Conservation (phyloP, 495 filamentous ascomycete genomes). For the Daldinia concentrica region DNA sequence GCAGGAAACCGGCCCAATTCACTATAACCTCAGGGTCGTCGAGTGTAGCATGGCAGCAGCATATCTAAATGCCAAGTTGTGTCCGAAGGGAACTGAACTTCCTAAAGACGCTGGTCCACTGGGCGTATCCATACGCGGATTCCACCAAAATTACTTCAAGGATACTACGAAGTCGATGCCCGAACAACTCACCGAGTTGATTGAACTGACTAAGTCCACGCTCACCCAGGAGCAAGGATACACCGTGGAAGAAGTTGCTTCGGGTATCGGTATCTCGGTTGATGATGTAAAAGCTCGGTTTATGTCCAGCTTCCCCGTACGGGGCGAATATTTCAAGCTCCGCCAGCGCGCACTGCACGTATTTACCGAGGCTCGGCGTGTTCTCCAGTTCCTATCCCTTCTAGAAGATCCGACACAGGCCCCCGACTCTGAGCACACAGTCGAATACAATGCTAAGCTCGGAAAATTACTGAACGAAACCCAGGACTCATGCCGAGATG, state of each 20-base stretch:
- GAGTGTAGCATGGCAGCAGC: slow-evolving; percentile 92
- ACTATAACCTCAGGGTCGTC: slow-evolving; percentile 96
- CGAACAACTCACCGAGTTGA: slow-evolving; percentile 73
- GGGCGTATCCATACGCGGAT: slow-evolving; percentile 82
- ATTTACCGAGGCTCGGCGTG: slow-evolving; percentile 86
- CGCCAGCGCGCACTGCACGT: slow-evolving; percentile 88
- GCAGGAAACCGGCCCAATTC: slow-evolving; percentile 87
- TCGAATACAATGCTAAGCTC: slow-evolving; percentile 71
- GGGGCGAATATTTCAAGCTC: slow-evolving; percentile 87
- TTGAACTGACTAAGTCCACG: slow-evolving; percentile 68
- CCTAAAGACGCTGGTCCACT: slow-evolving; percentile 84
- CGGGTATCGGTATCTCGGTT: slow-evolving; percentile 72
- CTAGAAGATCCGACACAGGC: slow-evolving; percentile 59
- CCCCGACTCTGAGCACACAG: slow-evolving; percentile 56
- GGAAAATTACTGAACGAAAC: slow-evolving; percentile 91
- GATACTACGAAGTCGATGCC: slow-evolving; percentile 60
- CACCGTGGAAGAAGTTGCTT: slow-evolving; percentile 85
- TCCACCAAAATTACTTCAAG: slow-evolving; percentile 82
- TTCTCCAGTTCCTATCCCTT: slow-evolving; percentile 80
- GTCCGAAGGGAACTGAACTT: slow-evolving; percentile 69
- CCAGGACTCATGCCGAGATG: slow-evolving; percentile 81
- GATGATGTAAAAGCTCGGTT: slow-evolving; percentile 75
- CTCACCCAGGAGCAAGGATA: slow-evolving; percentile 83
- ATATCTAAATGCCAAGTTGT: slow-evolving; percentile 60
- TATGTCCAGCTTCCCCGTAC: slow-evolving; percentile 85